Evolutionary conservation across 2,329 filamentous ascomycete genomes (phyloP).

Genomic region (Penicillium sp.): DNA sequence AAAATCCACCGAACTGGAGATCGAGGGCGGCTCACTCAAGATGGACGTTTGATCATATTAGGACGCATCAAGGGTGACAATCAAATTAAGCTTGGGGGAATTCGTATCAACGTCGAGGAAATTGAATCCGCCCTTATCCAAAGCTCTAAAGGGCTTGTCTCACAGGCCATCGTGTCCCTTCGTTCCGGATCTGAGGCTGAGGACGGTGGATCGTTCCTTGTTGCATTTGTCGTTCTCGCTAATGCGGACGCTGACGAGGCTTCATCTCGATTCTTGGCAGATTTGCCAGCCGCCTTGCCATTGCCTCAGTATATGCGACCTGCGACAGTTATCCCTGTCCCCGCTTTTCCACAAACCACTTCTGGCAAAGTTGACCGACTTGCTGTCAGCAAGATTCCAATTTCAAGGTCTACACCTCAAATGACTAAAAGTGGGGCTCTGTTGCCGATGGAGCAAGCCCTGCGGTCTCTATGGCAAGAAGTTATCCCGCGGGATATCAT

Average conservation of each 20-base stretch:
- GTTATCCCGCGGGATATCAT: conserved; percentile 19
- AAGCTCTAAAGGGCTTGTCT: conserved; percentile 23
- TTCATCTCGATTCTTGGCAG: conserved; percentile 22
- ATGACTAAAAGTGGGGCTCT: background rate
- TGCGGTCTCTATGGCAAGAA: conserved; percentile 26
- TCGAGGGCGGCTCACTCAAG: conserved; percentile 17
- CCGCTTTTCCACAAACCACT: conserved; percentile 33
- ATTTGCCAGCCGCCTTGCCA: conserved; percentile 36
- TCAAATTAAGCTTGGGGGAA: conserved; percentile 37
- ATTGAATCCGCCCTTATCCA: conserved; percentile 43
- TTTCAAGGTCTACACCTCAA: conserved; percentile 4
- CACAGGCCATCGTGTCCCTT: conserved; percentile 22
- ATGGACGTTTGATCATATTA: conserved; percentile 34
- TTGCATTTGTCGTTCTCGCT: conserved; percentile 20
- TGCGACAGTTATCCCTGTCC: conserved; percentile 31
- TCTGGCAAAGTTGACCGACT: conserved; percentile 38
- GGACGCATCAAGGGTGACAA: conserved; percentile 38
- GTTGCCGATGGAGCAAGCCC: conserved; percentile 12
- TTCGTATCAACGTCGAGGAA: conserved; percentile 53
- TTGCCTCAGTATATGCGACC: conserved; percentile 46
- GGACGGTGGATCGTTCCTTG: conserved; percentile 12
- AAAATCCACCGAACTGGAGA: conserved; percentile 22
- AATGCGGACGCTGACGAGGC: background rate
- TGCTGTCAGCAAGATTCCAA: conserved; percentile 12
- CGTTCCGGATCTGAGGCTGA: conserved; percentile 5